phyloP scores from a whole-genome alignment of 345 rosid genomes.

The Pseudoturritis turrita region DNA sequence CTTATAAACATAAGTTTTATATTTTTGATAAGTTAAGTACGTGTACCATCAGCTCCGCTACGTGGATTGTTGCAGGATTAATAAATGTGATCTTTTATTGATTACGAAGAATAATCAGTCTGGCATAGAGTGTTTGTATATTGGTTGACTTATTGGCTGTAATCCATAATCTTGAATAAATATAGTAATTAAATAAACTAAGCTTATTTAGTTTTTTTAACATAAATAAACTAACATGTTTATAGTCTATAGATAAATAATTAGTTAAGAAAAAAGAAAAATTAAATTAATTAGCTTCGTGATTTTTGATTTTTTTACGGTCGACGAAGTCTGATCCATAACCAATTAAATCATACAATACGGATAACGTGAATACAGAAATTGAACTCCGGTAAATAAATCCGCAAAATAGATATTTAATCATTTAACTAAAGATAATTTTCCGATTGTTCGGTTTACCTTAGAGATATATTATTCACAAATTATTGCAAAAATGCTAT shows the following conservation, averaged over 20 bases:
- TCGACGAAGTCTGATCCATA: no score
- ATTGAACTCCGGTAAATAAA: no score
- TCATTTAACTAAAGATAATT: no score
- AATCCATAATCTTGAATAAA: neutral
- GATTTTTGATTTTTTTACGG: no score
- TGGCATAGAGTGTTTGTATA: conserved; percentile 18
- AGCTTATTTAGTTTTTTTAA: no score
- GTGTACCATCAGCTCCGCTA: conserved; percentile 19
- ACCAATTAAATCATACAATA: no score
- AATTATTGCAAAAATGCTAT: neutral
- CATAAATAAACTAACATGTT: neutral
- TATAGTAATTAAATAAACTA: neutral
- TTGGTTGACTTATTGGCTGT: conserved; percentile 29
- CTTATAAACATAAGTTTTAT: conserved; percentile 4
- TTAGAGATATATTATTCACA: neutral
- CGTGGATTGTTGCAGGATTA: conserved; percentile 23
- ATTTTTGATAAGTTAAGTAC: conserved; percentile 4
- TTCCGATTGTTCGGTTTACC: neutral
- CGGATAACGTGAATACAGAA: no score
- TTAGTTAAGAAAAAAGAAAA: neutral
- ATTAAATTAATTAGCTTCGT: neutral
- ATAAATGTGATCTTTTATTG: conserved; percentile 5
- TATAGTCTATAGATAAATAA: neutral
- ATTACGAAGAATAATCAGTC: conserved; percentile 16
- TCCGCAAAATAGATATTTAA: no score